Evolutionary conservation across 2,329 filamentous ascomycete species (phyloP).

Genomic region (Aspergillus pseudoviridinutans): DNA sequence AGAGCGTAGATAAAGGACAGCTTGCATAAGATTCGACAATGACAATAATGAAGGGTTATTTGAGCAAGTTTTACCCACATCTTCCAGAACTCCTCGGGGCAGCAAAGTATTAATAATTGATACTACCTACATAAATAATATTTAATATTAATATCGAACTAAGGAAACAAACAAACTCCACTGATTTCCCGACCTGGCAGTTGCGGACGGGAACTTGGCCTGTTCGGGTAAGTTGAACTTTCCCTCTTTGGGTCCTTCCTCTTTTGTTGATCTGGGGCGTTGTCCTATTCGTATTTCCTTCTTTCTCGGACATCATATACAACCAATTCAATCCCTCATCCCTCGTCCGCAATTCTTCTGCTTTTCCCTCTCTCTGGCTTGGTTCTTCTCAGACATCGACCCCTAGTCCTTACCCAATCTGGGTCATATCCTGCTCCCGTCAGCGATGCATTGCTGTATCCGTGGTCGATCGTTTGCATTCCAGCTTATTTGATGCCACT

Average conservation of each 20-base stretch:
- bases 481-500: background rate
- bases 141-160: background rate
- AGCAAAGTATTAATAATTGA: background rate
- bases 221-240: slow-evolving; percentile 15
- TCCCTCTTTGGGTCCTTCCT: slow-evolving; percentile 27
- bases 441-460: background rate
- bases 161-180: background rate
- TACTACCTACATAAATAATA: background rate
- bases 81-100: background rate
- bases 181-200: slow-evolving; percentile 14
- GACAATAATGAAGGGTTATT: background rate
- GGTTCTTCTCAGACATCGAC: slow-evolving; percentile 1
- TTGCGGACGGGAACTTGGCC: slow-evolving; percentile 21
- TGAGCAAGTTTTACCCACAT: background rate
- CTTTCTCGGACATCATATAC: background rate
- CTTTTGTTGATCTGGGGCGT: slow-evolving; percentile 18
- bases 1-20: background rate
- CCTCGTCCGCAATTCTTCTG: background rate
- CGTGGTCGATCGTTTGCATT: background rate
- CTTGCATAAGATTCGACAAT: background rate
- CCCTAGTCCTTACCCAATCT: background rate
- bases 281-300: background rate
- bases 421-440: background rate
- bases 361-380: slow-evolving; percentile 1
- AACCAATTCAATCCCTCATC: background rate